Evolutionary conservation across 495 filamentous ascomycete species (phyloP), one percentile per base, ranked within the genome.

Genomic region (Astrocystis sublimbata): DNA sequence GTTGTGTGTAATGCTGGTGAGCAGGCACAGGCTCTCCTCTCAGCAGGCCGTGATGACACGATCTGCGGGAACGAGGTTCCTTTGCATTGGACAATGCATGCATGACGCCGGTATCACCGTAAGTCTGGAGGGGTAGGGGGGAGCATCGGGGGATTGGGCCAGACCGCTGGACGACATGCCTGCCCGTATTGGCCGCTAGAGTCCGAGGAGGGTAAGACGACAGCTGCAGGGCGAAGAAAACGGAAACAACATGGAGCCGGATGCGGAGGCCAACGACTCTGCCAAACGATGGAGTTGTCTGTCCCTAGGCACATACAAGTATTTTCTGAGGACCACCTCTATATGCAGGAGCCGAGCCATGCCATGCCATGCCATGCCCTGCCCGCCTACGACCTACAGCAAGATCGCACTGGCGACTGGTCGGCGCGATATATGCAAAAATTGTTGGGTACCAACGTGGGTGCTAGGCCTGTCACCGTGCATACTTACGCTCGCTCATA

Each of bases 361-460:
- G n/a, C n/a, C n/a, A n/a, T n/a, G n/a, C n/a, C n/a, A n/a, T n/a
- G n/a, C n/a, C n/a, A n/a, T n/a, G n/a, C n/a, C n/a, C n/a, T n/a
- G n/a, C n/a, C n/a, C n/a, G n/a, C n/a, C n/a, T n/a, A n/a, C 45
- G 54, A 33, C 40, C 10, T 15, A 57, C 40, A 17, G n/a, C 17
- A 26, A 36, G 30, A 58, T 58, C n/a, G 8, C 31, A 31, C 41
- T 60, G 33, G 28, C 41, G 21, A 31, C 41, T 60, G 33, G 28
- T 50, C 9, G 57, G 46, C 33, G 40, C 15, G 19, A 24, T 40
- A 21, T 17, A 33, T 52, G n/a, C n/a, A n/a, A n/a, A n/a, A n/a
- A n/a, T 38, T 31, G 35, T 60, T 52, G 36, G 58, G 58, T 60
- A 60, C 46, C 58, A 60, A 60, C 58, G 36, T 46, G 58, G 35